Percentiles rank a stretch among this genome's conserved stretches.
These are phyloP conservation scores for Rhodomyrtus tomentosa DNA, from an alignment of 345 rosid species.

Conservation along the genomic window DNA sequence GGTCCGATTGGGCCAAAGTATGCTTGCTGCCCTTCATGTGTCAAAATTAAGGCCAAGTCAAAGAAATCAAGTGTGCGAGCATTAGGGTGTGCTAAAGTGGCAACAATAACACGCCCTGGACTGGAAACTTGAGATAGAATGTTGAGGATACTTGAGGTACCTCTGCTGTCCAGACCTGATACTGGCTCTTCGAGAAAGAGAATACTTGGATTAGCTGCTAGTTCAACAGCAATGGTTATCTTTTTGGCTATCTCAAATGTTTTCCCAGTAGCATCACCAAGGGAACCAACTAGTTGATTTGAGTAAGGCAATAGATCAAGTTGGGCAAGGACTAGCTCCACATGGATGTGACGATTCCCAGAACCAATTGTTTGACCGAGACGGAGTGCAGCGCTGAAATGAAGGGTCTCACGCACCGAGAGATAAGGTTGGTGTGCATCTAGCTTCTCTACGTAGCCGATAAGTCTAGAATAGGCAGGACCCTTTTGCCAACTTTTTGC, in stretches of 20 bases:
- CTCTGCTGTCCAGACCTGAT: constrained; percentile 9
- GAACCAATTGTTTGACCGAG: constrained; percentile 8
- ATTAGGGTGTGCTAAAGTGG: constrained; percentile 12
- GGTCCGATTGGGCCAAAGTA: constrained; percentile 16
- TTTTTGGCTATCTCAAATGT: constrained; percentile 21
- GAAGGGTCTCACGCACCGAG: constrained; percentile 23
- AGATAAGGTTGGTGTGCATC: constrained; percentile 24
- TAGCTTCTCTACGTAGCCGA: constrained; percentile 18
- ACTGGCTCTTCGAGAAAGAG: constrained; percentile 23
- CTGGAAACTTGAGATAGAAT: constrained; percentile 10
- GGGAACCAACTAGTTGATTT: constrained; percentile 19
- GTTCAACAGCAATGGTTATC: constrained; percentile 20
- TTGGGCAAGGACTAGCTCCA: constrained; percentile 17
- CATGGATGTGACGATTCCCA: constrained; percentile 5
- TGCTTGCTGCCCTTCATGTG: constrained; percentile 16
- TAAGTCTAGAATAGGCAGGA: constrained; percentile 4
- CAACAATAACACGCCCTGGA: constrained; percentile 10
- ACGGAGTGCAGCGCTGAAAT: constrained; percentile 21
- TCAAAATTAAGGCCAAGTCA: constrained; percentile 13
- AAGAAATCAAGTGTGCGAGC: constrained; percentile 10
- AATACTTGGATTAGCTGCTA: constrained; percentile 23
- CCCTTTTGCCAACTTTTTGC: constrained; percentile 2
- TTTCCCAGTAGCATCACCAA: constrained; percentile 14
- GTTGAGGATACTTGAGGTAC: constrained; percentile 7
- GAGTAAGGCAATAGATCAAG: constrained; percentile 18